phyloP scores from a whole-genome alignment of 225 moss, liverwort and hornwort genomes.

The Asterella californica region DNA sequence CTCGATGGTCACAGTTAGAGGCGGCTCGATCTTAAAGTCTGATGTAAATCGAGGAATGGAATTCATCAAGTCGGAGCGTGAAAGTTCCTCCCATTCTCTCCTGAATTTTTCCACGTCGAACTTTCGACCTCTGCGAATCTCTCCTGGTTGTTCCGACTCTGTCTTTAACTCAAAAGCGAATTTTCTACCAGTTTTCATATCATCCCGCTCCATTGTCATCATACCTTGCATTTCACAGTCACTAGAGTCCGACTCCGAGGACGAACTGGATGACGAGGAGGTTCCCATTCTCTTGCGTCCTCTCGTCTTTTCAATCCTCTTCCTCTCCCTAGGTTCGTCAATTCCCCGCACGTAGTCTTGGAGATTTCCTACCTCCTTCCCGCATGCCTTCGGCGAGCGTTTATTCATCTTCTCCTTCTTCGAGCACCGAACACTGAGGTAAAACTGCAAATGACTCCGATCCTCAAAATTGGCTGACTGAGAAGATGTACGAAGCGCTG shows the following conservation, averaged over 20 bases:
- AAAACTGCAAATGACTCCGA: slow-evolving; percentile 36
- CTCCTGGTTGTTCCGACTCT: neutral
- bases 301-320: slow-evolving; percentile 14
- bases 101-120: slow-evolving; percentile 16
- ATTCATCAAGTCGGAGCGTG: slow-evolving; percentile 29
- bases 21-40: slow-evolving; percentile 21
- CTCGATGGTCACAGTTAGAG: slow-evolving; percentile 5
- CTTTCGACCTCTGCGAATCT: slow-evolving; percentile 1
- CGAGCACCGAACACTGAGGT: slow-evolving; percentile 7
- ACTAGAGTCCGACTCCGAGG: slow-evolving; percentile 30
- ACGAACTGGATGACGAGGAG: slow-evolving; percentile 34
- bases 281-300: neutral
- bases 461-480: slow-evolving; percentile 21
- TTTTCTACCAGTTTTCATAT: neutral
- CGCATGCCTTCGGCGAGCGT: neutral
- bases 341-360: too few relatives aligned
- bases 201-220: neutral
- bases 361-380: neutral
- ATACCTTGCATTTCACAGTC: neutral
- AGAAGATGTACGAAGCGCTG: neutral
- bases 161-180: neutral
- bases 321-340: neutral
- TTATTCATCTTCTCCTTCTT: slow-evolving; percentile 11
- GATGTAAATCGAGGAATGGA: slow-evolving; percentile 26
- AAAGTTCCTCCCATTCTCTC: slow-evolving; percentile 32